Evolutionary conservation across 768 basidiomycete genomes (phyloP), one percentile per base, ranked within the genome.

Genomic region (Leccinum uliginosum): DNA sequence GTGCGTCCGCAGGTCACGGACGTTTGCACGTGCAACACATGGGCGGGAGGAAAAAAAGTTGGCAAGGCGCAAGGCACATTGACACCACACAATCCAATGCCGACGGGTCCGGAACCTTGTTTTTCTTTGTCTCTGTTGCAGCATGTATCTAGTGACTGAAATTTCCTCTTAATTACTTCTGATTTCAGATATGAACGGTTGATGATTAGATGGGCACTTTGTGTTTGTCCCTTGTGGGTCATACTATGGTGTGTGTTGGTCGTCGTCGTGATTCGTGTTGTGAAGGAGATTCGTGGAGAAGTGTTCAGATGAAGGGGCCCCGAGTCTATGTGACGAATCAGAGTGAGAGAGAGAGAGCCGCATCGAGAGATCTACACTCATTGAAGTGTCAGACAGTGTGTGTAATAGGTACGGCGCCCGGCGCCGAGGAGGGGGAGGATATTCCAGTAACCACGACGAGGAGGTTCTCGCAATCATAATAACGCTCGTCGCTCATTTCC

Each of bases 21-120:
- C n/a, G 38, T 40, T 38, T n/a, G 38, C 38, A 38, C n/a, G 38
- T 38, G 38, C 40, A 43, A 12, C 19, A 19, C 40, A n/a, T 40
- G 40, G 40, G 40, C n/a, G 40, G 35, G 40, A 40, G 40, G 35
- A 1, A 43, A 34, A 43, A 43, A 43, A 11, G 19, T 19, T 43
- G 40, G 19, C n/a, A 43, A 43, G 19, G 19, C 19, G 40, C 40
- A 43, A 43, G 40, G 40, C 40, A 43, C 40, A 32, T 14, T 32
- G 30, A 34, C 32, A n/a, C 38, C n/a, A 19, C 2, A 5, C 40
- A 11, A 43, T 19, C 19, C 40, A 43, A 67, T 63, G 43, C 63
- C 67, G 67, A 58, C 50, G 14, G 44, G 45, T 51, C 54, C 67
- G 68, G 67, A 68, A 68, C 67, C 68, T 70, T 70, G 66, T 63